Evolutionary conservation across 345 rosid species (phyloP).

Genomic region (Lumnitzera racemosa): DNA sequence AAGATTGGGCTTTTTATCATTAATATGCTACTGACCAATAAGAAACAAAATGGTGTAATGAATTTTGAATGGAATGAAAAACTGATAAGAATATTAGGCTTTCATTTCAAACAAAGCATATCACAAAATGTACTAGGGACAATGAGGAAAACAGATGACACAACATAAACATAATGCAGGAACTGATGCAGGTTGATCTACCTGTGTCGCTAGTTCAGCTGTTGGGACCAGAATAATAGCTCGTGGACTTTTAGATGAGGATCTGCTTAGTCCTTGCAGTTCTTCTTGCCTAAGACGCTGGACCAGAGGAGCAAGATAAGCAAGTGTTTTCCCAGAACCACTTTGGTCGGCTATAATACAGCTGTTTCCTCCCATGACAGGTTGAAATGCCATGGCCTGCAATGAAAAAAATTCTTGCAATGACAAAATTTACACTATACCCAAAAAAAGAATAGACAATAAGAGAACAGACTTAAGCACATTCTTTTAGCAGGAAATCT

Average conservation of each 20-base stretch:
- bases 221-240: conserved; percentile 80
- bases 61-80: too few species aligned
- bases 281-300: conserved; percentile 90
- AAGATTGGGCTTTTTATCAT: background rate
- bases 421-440: background rate
- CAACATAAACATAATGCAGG: background rate
- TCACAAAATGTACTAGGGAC: background rate
- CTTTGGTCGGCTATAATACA: conserved; percentile 96
- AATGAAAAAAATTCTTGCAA: background rate
- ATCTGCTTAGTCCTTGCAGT: conserved; percentile 53
- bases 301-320: conserved; percentile 76
- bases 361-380: conserved; percentile 65
- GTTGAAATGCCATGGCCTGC: conserved; percentile 85
- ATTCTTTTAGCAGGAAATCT: too few species aligned
- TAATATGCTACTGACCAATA: background rate
- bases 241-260: conserved; percentile 58
- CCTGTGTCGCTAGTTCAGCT: conserved; percentile 96
- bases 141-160: conserved; percentile 2
- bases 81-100: too few species aligned
- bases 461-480: background rate
- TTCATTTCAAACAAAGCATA: too few species aligned
- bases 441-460: background rate
- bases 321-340: conserved; percentile 96
- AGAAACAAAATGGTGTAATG: background rate
- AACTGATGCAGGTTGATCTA: conserved; percentile 14